These are phyloP conservation scores for Chrysanthemum makinoi DNA, from an alignment of 129 eudicot genomes.

Conservation along the genomic window DNA sequence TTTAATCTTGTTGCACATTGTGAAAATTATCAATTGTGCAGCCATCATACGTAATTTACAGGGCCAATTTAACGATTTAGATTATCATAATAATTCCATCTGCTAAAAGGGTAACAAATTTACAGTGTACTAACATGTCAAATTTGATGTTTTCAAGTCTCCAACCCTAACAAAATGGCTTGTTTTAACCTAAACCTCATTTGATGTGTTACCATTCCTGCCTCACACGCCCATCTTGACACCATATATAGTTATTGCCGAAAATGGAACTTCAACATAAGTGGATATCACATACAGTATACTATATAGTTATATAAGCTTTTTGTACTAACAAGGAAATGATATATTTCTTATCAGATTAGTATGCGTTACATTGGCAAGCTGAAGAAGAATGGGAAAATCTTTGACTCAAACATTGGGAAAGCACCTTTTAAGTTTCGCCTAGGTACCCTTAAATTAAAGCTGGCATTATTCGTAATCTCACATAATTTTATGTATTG, in stretches of 20 bases:
- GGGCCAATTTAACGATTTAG: neutral
- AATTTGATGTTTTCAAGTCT: too few relatives aligned
- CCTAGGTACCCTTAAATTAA: conserved; percentile 44
- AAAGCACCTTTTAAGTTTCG: conserved; percentile 83
- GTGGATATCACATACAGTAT: neutral
- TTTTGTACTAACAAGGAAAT: neutral
- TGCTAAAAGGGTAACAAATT: too few relatives aligned
- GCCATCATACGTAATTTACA: neutral
- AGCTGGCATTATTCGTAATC: neutral
- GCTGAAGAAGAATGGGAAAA: conserved; percentile 81
- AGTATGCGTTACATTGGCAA: conserved; percentile 83
- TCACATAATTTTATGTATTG: conserved; percentile 4
- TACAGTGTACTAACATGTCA: too few relatives aligned
- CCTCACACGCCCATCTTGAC: neutral
- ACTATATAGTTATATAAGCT: neutral
- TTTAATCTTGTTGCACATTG: neutral
- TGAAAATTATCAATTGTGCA: neutral
- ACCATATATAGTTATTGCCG: neutral
- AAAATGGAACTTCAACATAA: neutral
- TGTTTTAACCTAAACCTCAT: too few relatives aligned
- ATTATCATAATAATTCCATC: too few relatives aligned
- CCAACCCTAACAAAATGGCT: too few relatives aligned
- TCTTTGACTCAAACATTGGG: conserved; percentile 85
- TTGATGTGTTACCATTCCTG: too few relatives aligned
- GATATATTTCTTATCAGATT: conserved; percentile 43